These are phyloP conservation scores for Thielaviopsis euricoi DNA, from an alignment of 2,329 filamentous ascomycete genomes.

Conservation along the genomic window DNA sequence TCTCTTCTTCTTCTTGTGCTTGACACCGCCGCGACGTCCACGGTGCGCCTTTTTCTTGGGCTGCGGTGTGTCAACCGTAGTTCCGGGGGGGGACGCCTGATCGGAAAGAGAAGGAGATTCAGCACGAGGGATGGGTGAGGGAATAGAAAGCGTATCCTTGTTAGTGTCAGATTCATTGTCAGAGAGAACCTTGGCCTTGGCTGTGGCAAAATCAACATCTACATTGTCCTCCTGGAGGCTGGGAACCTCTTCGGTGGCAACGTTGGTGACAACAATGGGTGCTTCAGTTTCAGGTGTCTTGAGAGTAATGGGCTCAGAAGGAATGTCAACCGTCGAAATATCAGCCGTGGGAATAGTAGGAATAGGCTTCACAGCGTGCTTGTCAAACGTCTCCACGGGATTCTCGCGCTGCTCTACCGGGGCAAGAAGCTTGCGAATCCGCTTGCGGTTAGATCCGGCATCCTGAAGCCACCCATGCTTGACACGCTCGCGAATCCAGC, in stretches of 20 bases:
- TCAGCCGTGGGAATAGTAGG: neutral
- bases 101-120: constrained; percentile 3
- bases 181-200: neutral
- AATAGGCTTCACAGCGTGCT: neutral
- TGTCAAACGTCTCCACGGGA: constrained; percentile 1
- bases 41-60: constrained; percentile 50
- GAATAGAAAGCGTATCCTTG: neutral
- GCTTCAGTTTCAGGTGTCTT: neutral
- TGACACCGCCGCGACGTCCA: constrained; percentile 54
- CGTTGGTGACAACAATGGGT: neutral
- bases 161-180: neutral
- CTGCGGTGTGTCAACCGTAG: constrained; percentile 15
- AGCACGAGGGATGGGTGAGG: neutral
- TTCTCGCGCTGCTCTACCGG: constrained; percentile 9
- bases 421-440: constrained; percentile 6
- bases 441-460: constrained; percentile 6
- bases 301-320: neutral
- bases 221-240: neutral
- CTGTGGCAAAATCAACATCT: neutral
- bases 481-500: constrained; percentile 14
- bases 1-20: constrained; percentile 42
- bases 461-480: constrained; percentile 6
- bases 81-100: neutral
- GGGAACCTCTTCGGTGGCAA: neutral
- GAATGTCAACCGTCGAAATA: neutral